phyloP scores from a whole-genome alignment of 1,139 yeast species.

The Saccharomyces hybrid region DNA sequence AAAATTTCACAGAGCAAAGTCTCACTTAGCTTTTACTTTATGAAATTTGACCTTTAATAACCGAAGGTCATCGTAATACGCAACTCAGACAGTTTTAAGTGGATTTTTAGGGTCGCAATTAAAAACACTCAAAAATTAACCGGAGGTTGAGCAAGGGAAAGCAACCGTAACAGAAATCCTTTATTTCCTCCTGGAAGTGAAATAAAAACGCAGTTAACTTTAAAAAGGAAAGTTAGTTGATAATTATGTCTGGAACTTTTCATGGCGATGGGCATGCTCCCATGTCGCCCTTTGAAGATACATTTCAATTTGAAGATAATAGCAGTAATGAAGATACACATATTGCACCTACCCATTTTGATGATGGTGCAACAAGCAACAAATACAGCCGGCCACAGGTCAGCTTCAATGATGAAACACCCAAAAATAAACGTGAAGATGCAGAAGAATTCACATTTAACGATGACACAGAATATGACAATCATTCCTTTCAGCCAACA shows the following conservation, averaged over 20 bases:
- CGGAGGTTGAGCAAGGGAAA: neutral
- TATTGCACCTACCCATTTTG: conserved; percentile 63
- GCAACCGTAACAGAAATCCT: neutral
- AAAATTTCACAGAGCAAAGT: neutral
- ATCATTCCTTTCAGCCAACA: conserved; percentile 26
- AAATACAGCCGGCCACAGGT: conserved; percentile 1
- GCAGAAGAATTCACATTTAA: conserved; percentile 11
- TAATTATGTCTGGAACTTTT: neutral
- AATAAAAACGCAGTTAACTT: neutral
- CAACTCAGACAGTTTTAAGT: neutral
- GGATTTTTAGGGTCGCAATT: neutral
- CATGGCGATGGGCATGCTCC: conserved; percentile 13
- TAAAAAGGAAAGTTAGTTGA: neutral
- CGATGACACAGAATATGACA: conserved; percentile 16
- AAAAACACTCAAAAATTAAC: neutral
- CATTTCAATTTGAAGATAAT: conserved; percentile 22
- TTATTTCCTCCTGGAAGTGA: neutral
- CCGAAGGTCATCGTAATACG: neutral
- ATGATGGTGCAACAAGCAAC: conserved; percentile 5
- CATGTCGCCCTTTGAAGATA: conserved; percentile 25
- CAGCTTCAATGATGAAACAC: conserved; percentile 4
- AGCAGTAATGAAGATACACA: conserved; percentile 4
- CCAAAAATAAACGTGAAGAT: conserved; percentile 3
- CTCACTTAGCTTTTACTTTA: neutral
- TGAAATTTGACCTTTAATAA: neutral